Conservation (phyloP, 345 rosid species). For the Cardamine resedifolia region DNA sequence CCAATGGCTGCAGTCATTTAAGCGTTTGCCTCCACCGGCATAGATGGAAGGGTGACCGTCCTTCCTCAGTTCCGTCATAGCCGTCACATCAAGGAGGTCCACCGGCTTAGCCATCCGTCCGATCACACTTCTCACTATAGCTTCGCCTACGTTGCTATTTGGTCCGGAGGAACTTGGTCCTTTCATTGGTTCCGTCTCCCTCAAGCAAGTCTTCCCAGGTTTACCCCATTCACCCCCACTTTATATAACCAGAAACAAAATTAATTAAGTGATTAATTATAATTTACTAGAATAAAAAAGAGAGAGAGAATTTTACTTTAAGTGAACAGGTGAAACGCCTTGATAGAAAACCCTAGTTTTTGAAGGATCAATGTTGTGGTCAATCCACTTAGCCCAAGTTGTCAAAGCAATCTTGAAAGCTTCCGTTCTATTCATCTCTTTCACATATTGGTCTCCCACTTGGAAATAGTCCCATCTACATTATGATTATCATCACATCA, state of each 20-base stretch:
- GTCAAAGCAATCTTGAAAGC: slow-evolving; percentile 60
- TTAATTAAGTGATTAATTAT: neutral
- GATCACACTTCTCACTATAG: slow-evolving; percentile 43
- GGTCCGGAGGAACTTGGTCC: slow-evolving; percentile 45
- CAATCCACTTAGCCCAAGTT: slow-evolving; percentile 72
- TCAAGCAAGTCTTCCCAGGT: slow-evolving; percentile 39
- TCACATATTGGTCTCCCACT: slow-evolving; percentile 40
- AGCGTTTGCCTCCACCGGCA: slow-evolving; percentile 29
- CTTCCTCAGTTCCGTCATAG: slow-evolving; percentile 59
- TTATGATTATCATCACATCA: too few relatives aligned
- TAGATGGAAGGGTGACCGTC: slow-evolving; percentile 69
- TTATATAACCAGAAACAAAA: neutral
- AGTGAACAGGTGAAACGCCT: slow-evolving; percentile 55
- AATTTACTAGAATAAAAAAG: neutral
- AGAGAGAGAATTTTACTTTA: slow-evolving; percentile 31
- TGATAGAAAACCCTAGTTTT: slow-evolving; percentile 56
- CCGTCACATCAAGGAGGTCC: slow-evolving; percentile 53
- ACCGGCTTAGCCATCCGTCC: slow-evolving; percentile 47
- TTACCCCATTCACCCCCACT: slow-evolving; percentile 53
- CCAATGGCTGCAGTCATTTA: slow-evolving; percentile 76
- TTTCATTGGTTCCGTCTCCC: slow-evolving; percentile 54
- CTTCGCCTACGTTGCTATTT: slow-evolving; percentile 34
- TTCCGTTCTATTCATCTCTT: slow-evolving; percentile 64
- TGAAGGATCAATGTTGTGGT: slow-evolving; percentile 49
- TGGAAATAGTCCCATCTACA: slow-evolving; percentile 71